These are phyloP conservation scores for Scorias spongiosa DNA, from an alignment of 2,329 filamentous ascomycete genomes.

Conservation along the genomic window DNA sequence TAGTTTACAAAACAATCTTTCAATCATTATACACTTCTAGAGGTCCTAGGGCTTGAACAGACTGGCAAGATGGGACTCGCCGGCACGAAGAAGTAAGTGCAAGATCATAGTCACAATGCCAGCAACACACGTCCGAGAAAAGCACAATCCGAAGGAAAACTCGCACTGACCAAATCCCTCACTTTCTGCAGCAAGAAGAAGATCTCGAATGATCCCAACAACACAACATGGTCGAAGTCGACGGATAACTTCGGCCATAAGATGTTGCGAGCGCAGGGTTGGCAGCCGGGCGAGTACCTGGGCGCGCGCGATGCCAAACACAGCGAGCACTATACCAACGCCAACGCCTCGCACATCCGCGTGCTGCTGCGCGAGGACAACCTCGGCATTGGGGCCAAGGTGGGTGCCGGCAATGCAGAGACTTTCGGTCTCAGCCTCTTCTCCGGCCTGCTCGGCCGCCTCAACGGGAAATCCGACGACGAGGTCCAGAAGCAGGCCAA, in stretches of 20 bases:
- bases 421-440: slow-evolving; percentile 78
- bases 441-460: slow-evolving; percentile 66
- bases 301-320: slow-evolving; percentile 65
- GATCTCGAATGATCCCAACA: slow-evolving; percentile 85
- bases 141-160: neutral
- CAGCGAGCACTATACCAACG: slow-evolving; percentile 59
- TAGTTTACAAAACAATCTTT: no score
- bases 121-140: no score
- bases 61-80: slow-evolving; percentile 7
- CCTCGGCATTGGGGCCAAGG: slow-evolving; percentile 71
- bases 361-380: slow-evolving; percentile 81
- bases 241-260: slow-evolving; percentile 74
- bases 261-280: slow-evolving; percentile 77
- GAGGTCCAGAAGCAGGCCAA: slow-evolving; percentile 55
- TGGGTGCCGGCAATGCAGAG: slow-evolving; percentile 50
- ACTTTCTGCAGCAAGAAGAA: slow-evolving; percentile 41
- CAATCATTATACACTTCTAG: no score
- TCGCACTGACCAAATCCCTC: slow-evolving; percentile 1
- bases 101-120: neutral
- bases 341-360: slow-evolving; percentile 72
- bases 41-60: no score
- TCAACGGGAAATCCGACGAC: slow-evolving; percentile 77
- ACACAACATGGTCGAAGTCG: slow-evolving; percentile 79
- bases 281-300: slow-evolving; percentile 71
- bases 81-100: slow-evolving; percentile 7